phyloP scores from a whole-genome alignment of 305 asterid genomes.

The Lippia alba region DNA sequence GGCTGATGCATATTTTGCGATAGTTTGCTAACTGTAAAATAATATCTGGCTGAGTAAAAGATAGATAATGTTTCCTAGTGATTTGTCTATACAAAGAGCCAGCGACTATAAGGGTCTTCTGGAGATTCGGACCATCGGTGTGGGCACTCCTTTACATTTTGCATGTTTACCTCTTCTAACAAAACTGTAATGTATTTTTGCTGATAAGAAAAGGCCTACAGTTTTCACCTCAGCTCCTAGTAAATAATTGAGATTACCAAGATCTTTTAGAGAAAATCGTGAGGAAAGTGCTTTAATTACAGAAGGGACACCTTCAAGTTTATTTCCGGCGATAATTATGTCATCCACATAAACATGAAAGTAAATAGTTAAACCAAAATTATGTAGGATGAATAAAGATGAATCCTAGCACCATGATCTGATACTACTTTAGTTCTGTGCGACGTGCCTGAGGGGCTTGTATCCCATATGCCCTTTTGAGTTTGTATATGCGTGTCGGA shows the following conservation, averaged over 20 bases:
- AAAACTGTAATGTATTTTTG: not conserved
- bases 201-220: not conserved
- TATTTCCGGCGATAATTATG: not conserved
- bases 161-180: not conserved
- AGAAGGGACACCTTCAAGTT: not conserved
- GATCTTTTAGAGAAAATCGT: not conserved
- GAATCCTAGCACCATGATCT: not conserved
- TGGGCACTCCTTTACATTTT: not conserved
- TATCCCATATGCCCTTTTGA: not conserved
- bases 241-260: not conserved
- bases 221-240: not conserved
- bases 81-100: not conserved
- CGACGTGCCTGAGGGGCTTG: not conserved
- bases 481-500: not conserved
- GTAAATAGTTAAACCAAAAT: no score
- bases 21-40: not conserved
- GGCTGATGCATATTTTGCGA: not conserved
- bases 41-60: not conserved
- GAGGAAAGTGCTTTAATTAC: not conserved
- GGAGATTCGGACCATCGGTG: not conserved
- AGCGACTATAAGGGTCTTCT: not conserved
- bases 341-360: not conserved
- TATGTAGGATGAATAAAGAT: not conserved
- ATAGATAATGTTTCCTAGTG: not conserved
- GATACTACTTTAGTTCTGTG: not conserved